These are phyloP conservation scores for Zhuliangozyma blackwelliae DNA, from an alignment of 1,139 yeast species.

Conservation along the genomic window DNA sequence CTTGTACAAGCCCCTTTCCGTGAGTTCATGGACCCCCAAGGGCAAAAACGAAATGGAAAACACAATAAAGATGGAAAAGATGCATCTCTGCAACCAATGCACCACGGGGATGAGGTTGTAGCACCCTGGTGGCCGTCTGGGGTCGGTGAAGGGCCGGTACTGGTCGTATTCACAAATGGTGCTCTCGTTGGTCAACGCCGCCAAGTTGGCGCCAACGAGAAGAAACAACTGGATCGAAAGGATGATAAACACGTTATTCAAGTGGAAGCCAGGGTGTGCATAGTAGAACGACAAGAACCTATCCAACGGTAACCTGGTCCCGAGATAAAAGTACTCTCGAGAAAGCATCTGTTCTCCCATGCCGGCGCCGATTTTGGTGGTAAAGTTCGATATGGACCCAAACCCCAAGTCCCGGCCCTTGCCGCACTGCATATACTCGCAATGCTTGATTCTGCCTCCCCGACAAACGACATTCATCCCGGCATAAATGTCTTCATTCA, in stretches of 20 bases:
- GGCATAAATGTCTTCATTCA: slow-evolving; percentile 55
- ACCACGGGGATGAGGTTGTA: slow-evolving; percentile 46
- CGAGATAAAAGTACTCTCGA: slow-evolving; percentile 48
- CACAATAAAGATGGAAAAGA: slow-evolving; percentile 46
- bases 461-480: slow-evolving; percentile 51
- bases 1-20: slow-evolving; percentile 47
- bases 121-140: slow-evolving; percentile 43
- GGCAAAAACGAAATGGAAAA: slow-evolving; percentile 50
- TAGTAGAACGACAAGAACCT: slow-evolving; percentile 50
- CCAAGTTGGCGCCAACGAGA: slow-evolving; percentile 43
- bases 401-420: slow-evolving; percentile 56
- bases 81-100: slow-evolving; percentile 47
- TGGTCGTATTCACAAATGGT: slow-evolving; percentile 44
- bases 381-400: slow-evolving; percentile 50
- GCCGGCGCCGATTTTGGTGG: slow-evolving; percentile 55
- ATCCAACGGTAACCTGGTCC: slow-evolving; percentile 47
- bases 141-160: slow-evolving; percentile 45
- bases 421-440: slow-evolving; percentile 56
- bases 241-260: slow-evolving; percentile 49
- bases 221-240: slow-evolving; percentile 45
- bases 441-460: slow-evolving; percentile 54
- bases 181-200: slow-evolving; percentile 43
- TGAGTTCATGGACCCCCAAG: slow-evolving; percentile 45
- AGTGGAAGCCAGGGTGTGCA: slow-evolving; percentile 56
- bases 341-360: slow-evolving; percentile 58